These are phyloP conservation scores for Eucalyptus caleyi DNA, from an alignment of 345 rosid genomes.

Conservation along the genomic window DNA sequence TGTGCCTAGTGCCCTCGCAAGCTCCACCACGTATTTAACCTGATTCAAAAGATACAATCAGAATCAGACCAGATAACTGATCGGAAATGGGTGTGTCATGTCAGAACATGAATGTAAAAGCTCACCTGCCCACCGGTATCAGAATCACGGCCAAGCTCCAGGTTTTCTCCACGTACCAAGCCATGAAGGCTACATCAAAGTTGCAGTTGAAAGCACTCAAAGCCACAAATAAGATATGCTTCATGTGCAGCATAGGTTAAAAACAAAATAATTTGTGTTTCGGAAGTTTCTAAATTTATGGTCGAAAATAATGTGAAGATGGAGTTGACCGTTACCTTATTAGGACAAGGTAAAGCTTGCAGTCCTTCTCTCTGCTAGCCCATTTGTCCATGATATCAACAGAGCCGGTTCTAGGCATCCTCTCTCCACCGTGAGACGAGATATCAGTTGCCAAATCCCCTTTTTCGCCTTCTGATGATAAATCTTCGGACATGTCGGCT, in stretches of 20 bases:
- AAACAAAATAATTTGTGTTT: not conserved
- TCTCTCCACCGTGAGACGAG: slow-evolving; percentile 31
- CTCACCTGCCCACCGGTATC: slow-evolving; percentile 15
- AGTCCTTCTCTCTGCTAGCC: slow-evolving; percentile 23
- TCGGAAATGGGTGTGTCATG: not conserved
- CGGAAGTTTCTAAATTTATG: not conserved
- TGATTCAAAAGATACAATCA: not conserved
- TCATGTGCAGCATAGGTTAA: not conserved
- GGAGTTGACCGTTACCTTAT: slow-evolving; percentile 16
- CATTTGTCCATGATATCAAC: slow-evolving; percentile 36
- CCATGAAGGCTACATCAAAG: slow-evolving; percentile 31
- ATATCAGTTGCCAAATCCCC: slow-evolving; percentile 19
- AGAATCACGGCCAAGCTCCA: slow-evolving; percentile 56
- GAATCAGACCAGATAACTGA: not conserved
- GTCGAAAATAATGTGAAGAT: not conserved
- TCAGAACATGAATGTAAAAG: not conserved
- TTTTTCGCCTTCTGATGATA: slow-evolving; percentile 38
- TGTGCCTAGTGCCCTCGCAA: slow-evolving; percentile 43
- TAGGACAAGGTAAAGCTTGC: slow-evolving; percentile 2
- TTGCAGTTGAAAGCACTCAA: not conserved
- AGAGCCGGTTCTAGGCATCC: slow-evolving; percentile 27
- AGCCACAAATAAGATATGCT: not conserved
- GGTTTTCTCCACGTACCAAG: slow-evolving; percentile 19
- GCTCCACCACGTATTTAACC: slow-evolving; percentile 54
- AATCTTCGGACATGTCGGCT: slow-evolving; percentile 46